Conservation (phyloP, 305 asterid genomes). For the Striga hermonthica region DNA sequence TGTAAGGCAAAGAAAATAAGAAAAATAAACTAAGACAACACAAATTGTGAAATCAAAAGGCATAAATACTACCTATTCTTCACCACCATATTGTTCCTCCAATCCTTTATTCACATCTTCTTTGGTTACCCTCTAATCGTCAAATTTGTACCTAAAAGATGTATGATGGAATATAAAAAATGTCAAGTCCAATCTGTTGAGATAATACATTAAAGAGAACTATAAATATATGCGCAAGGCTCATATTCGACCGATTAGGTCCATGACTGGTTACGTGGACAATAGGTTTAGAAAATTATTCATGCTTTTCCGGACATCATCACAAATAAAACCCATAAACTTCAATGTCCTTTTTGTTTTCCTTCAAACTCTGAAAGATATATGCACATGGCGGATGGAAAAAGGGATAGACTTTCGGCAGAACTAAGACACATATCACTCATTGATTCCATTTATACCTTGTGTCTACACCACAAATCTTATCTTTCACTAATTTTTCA, state of each 20-base stretch:
- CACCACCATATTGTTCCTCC: constrained; percentile 98
- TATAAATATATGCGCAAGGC: background rate
- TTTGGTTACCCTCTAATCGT: constrained; percentile 92
- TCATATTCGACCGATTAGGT: constrained; percentile 13
- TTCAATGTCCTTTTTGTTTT: background rate
- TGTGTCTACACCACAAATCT: too few species aligned
- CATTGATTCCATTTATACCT: constrained; percentile 34
- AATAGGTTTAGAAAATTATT: constrained; percentile 13
- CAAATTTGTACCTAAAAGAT: constrained; percentile 57
- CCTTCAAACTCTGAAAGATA: background rate
- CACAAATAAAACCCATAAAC: constrained; percentile 16
- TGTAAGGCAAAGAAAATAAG: constrained; percentile 38
- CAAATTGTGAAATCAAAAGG: constrained; percentile 10
- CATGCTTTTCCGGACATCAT: background rate
- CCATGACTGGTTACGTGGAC: background rate
- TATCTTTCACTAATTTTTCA: too few species aligned
- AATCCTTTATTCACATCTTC: constrained; percentile 88
- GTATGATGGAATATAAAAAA: constrained; percentile 28
- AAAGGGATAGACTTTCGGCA: constrained; percentile 16
- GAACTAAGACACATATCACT: constrained; percentile 55
- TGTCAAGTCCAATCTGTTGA: constrained; percentile 10
- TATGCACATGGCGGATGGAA: constrained; percentile 25
- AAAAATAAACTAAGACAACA: constrained; percentile 13
- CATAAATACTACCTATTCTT: constrained; percentile 37
- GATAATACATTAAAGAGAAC: background rate